phyloP scores from a whole-genome alignment of 148 eudicot species.

The Heliosperma pusillum region DNA sequence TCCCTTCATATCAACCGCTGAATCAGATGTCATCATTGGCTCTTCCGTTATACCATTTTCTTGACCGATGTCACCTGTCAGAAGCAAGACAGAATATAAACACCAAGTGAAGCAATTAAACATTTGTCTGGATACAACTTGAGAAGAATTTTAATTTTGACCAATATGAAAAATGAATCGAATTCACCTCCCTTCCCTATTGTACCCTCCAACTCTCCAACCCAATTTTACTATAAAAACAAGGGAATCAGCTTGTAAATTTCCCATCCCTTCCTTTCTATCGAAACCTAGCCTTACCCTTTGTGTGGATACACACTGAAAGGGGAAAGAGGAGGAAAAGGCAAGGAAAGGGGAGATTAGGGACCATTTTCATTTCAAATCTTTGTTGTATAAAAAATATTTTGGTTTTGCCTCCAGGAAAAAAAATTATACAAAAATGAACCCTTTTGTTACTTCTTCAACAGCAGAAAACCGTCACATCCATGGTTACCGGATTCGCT shows the following conservation, averaged over 20 bases:
- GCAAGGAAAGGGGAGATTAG: too few species aligned
- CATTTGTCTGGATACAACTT: background rate
- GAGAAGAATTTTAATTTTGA: background rate
- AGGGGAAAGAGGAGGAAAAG: background rate
- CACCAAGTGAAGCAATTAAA: background rate
- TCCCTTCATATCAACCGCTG: constrained; percentile 41
- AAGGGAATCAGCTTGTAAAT: background rate
- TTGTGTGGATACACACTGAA: background rate
- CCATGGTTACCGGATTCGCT: too few species aligned
- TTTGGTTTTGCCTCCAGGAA: too few species aligned
- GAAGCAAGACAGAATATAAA: background rate
- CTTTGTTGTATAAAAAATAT: too few species aligned
- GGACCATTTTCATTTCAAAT: too few species aligned
- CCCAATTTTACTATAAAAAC: background rate
- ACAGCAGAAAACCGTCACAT: too few species aligned
- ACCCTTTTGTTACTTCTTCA: too few species aligned
- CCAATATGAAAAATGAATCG: background rate
- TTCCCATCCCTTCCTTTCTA: background rate
- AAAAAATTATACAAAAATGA: too few species aligned
- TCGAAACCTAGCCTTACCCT: background rate
- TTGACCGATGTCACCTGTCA: constrained; percentile 42
- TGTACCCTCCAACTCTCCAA: background rate
- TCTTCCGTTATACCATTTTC: constrained; percentile 69
- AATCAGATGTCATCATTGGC: constrained; percentile 27
- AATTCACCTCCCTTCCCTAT: background rate